Evolutionary conservation across 2,329 filamentous ascomycete genomes (phyloP).

Genomic region (Claviceps fusiformis): DNA sequence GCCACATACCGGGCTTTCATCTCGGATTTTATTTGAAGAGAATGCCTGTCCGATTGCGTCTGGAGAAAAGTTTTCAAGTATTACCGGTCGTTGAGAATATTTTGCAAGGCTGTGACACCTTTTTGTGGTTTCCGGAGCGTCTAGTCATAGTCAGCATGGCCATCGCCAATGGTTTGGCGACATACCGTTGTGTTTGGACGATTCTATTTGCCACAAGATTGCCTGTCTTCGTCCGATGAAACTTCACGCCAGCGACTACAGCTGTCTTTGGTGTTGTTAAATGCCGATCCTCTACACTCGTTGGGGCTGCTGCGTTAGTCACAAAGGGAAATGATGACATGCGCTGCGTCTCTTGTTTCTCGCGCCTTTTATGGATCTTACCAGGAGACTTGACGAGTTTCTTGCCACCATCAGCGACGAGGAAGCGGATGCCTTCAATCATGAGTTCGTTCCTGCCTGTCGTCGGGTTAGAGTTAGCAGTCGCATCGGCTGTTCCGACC

Average conservation of each 20-base stretch:
- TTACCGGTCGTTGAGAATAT: conserved; percentile 57
- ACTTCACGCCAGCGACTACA: conserved; percentile 62
- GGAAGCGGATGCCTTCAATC: conserved; percentile 61
- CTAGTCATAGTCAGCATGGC: conserved; percentile 29
- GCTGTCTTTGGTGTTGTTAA: conserved; percentile 59
- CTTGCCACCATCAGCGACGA: conserved; percentile 62
- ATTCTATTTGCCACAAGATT: conserved; percentile 71
- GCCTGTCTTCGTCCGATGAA: conserved; percentile 74
- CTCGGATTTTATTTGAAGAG: conserved; percentile 8
- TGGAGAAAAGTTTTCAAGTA: conserved; percentile 30
- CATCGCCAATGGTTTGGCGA: conserved; percentile 12
- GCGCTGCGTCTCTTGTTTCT: background rate
- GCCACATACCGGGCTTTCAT: conserved; percentile 22
- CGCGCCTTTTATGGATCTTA: conserved; percentile 26
- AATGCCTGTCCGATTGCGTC: conserved; percentile 9
- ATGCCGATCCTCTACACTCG: conserved; percentile 31
- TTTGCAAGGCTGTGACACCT: conserved; percentile 62
- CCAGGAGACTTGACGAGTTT: conserved; percentile 65
- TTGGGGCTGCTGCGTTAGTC: background rate
- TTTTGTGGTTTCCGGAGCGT: conserved; percentile 43
- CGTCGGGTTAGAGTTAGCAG: conserved; percentile 13
- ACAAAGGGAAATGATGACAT: background rate
- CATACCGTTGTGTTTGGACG: conserved; percentile 64
- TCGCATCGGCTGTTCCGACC: conserved; percentile 7
- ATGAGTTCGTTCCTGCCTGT: conserved; percentile 44